Evolutionary conservation across 1,139 yeast species (phyloP), one percentile per base, ranked within the genome.

Genomic region (Blastobotrys indianensis): DNA sequence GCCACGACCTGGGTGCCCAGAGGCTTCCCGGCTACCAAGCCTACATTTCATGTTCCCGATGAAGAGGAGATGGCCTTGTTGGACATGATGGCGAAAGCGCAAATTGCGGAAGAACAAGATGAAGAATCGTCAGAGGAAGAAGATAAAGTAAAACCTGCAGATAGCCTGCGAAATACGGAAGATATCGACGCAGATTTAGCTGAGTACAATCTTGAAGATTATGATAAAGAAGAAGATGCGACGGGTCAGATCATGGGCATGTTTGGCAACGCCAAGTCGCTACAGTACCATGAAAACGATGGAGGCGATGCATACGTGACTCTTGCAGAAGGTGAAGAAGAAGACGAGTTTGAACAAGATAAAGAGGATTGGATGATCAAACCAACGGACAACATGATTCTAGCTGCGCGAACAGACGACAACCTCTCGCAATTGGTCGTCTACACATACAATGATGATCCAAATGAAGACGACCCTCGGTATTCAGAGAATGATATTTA

Each of bases 1-100:
- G 84, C 97, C 30, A 82, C 94, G 43, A 72, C 83, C 44, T 92
- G 98, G 97, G 96, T 92, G 31, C 97, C 97, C 42, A 78, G 96
- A 60, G 99, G 99, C 9, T 85, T 76, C 64, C 94, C 98, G 28
- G 78, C 95, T 34, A 97, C 90, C 64, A 85, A 83, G 62, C 98
- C 98, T 3, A 86, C 80, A 57, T 79, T 85, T 62, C 88, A 87
- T 61, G 95, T 86, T 56, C 70, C 92, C 50, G 81, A 88, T 58
- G 97, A 92, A 54, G 94, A 77, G 50, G 99, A 92, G 67, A 82
- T 92, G 86, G 94, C 80, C 50, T 78, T 97, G 67, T 88, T 92
- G 62, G 79, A 82, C 52, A 80, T 82, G 54, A 76, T 92, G 77
- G 95, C 97, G 38, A 77, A 83, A 52, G 72, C 90, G 58, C 88